A percentile compares a stretch with the other conserved stretches of the same genome.
Conservation (phyloP, 2,329 filamentous ascomycete species). For the Colletotrichum lentis region DNA sequence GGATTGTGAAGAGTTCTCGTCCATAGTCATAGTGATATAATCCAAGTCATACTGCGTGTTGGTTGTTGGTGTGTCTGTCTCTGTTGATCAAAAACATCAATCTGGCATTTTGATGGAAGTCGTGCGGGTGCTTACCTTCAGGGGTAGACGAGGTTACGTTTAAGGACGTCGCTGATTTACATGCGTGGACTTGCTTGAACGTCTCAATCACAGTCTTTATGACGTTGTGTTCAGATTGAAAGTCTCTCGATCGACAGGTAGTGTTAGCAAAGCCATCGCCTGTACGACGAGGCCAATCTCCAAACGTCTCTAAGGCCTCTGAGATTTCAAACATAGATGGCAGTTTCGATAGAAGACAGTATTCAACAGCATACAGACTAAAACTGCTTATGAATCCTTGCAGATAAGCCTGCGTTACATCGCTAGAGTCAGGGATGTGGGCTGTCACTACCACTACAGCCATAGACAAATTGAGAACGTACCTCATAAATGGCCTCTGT, state of each 20-base stretch:
- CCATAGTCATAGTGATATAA: no score
- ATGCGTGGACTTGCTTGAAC: not conserved
- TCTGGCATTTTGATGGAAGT: not conserved
- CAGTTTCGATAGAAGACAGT: not conserved
- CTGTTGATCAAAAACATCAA: not conserved
- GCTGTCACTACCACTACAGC: not conserved
- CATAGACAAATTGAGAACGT: not conserved
- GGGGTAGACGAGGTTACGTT: not conserved
- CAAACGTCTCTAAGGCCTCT: no score
- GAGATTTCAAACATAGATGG: not conserved
- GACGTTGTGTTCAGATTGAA: not conserved
- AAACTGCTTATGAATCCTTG: not conserved
- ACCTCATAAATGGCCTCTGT: not conserved
- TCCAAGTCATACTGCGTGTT: not conserved
- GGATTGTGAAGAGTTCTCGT: no score
- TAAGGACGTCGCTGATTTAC: not conserved
- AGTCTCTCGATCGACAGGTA: not conserved
- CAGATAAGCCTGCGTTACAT: not conserved
- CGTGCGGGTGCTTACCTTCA: not conserved
- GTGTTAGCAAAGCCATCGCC: not conserved
- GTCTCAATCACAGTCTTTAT: not conserved
- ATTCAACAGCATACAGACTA: not conserved
- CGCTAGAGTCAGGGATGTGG: not conserved
- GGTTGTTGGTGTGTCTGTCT: not conserved
- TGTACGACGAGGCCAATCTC: accelerated